Conservation (phyloP, 345 rosid species). For the Ceriops zippeliana region DNA sequence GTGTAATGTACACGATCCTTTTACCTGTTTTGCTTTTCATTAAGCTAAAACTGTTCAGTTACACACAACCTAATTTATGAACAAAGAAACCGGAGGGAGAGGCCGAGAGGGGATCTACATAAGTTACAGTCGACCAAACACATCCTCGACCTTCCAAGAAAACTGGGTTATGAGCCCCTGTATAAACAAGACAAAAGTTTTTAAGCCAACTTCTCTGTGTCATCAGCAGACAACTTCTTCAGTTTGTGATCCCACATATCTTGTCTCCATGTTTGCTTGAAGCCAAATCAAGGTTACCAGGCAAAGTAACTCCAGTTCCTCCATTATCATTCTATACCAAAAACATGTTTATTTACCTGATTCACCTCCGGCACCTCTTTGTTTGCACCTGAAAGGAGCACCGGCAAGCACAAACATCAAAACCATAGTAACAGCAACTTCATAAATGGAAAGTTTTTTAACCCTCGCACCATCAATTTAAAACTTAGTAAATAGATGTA, state of each 20-base stretch:
- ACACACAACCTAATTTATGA: constrained; percentile 38
- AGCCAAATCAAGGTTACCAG: constrained; percentile 24
- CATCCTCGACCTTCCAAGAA: constrained; percentile 20
- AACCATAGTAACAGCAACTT: neutral
- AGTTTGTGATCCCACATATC: constrained; percentile 16
- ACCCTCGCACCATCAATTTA: neutral
- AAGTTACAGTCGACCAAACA: constrained; percentile 22
- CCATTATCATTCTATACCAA: constrained; percentile 12
- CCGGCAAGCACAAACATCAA: neutral
- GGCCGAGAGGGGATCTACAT: constrained; percentile 6
- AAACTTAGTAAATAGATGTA: constrained; percentile 18
- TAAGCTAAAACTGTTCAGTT: constrained; percentile 19
- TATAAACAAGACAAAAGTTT: constrained; percentile 23
- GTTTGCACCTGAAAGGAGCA: constrained; percentile 56
- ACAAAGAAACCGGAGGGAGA: constrained; percentile 4
- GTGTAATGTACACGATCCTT: too few relatives aligned
- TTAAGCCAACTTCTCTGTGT: constrained; percentile 23
- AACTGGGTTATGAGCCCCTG: constrained; percentile 15
- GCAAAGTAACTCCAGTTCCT: constrained; percentile 8
- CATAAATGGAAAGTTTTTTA: neutral
- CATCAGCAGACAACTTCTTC: constrained; percentile 17
- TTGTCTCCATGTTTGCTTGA: constrained; percentile 24
- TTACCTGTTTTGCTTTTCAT: constrained; percentile 19
- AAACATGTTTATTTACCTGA: neutral
- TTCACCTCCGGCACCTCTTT: constrained; percentile 57